These are phyloP conservation scores for Trypanosoma cruzi DNA, from an alignment of 208 protist species.

Conservation along the genomic window DNA sequence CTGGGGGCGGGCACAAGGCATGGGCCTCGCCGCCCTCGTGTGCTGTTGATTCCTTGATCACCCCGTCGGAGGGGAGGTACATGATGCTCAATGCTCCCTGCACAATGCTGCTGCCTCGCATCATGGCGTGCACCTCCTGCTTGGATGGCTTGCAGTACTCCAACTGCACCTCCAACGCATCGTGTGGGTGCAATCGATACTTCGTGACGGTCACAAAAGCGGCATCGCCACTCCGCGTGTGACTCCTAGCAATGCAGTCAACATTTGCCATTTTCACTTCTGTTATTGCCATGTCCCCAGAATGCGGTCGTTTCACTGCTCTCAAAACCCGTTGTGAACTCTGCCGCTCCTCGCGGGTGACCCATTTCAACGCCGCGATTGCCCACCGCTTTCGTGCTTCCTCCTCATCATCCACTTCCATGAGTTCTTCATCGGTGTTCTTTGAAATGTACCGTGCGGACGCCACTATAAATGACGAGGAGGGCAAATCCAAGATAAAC, in stretches of 20 bases:
- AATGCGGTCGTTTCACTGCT: conserved; percentile 1
- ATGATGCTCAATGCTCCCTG: conserved; percentile 25
- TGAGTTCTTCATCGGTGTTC: conserved; percentile 39
- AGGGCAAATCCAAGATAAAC: conserved; percentile 52
- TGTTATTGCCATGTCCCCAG: background rate
- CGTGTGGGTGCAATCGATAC: conserved; percentile 59
- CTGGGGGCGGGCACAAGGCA: conserved; percentile 9
- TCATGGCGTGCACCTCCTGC: conserved; percentile 10
- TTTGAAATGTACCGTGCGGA: conserved; percentile 30
- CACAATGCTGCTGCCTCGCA: conserved; percentile 16
- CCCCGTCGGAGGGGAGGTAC: conserved; percentile 13
- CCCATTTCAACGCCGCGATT: conserved; percentile 34
- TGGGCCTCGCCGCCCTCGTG: background rate
- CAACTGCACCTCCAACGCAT: conserved; percentile 53
- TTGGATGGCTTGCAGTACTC: conserved; percentile 18
- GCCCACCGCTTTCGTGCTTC: conserved; percentile 1
- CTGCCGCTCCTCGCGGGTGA: conserved; percentile 21
- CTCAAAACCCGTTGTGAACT: conserved; percentile 29
- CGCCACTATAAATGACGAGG: conserved; percentile 29
- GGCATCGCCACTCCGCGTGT: background rate
- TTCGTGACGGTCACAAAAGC: conserved; percentile 24
- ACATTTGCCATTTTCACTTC: conserved; percentile 5
- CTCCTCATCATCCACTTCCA: conserved; percentile 48
- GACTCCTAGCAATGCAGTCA: background rate
- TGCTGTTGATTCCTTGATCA: conserved; percentile 2